These are phyloP conservation scores for Akanthomyces muscarius DNA, from an alignment of 2,329 filamentous ascomycete genomes.

Conservation along the genomic window DNA sequence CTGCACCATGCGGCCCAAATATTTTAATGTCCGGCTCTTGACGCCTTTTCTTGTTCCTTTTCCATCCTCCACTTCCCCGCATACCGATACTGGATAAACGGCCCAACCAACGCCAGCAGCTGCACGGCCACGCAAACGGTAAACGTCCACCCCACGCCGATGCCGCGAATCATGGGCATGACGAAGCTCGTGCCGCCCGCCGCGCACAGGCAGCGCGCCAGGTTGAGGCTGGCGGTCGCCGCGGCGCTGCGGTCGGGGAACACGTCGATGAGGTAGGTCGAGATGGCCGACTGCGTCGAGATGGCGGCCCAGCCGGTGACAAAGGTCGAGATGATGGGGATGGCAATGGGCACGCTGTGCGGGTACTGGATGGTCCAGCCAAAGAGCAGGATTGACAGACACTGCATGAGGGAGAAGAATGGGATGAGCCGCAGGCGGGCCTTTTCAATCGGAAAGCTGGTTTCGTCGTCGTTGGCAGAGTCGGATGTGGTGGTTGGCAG, in stretches of 20 bases:
- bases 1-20: neutral
- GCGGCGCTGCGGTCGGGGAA: conserved; percentile 47
- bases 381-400: conserved; percentile 44
- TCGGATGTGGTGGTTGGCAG: neutral
- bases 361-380: conserved; percentile 49
- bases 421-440: conserved; percentile 48
- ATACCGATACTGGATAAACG: conserved; percentile 41
- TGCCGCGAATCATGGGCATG: conserved; percentile 44
- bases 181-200: conserved; percentile 48
- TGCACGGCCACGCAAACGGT: conserved; percentile 43
- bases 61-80: conserved; percentile 34
- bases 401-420: conserved; percentile 41
- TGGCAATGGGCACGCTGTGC: conserved; percentile 40
- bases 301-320: conserved; percentile 49
- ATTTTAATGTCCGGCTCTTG: neutral
- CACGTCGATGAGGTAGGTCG: conserved; percentile 52
- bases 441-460: conserved; percentile 44
- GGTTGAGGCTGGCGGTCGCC: conserved; percentile 50
- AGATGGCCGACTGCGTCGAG: conserved; percentile 45
- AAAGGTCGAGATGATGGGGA: conserved; percentile 48
- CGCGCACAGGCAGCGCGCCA: conserved; percentile 48
- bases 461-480: conserved; percentile 13
- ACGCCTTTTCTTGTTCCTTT: conserved; percentile 8
- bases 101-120: conserved; percentile 40
- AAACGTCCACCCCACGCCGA: conserved; percentile 45